phyloP scores from a whole-genome alignment of 257 asterid species.

The Fraxinus americana region DNA sequence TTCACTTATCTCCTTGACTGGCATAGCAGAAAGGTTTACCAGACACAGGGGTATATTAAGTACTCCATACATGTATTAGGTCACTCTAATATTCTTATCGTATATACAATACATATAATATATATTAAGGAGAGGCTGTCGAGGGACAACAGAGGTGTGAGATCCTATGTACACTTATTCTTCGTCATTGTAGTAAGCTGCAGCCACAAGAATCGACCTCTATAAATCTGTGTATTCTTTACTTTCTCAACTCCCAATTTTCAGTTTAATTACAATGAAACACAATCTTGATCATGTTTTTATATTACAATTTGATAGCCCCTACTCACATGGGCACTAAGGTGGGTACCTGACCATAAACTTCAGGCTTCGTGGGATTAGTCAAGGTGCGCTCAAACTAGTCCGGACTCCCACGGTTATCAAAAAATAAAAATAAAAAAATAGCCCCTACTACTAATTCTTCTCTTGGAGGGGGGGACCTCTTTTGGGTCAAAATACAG shows the following conservation, averaged over 20 bases:
- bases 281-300: neutral
- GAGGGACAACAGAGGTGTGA: too few species aligned
- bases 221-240: too few species aligned
- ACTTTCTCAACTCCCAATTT: too few species aligned
- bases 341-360: too few species aligned
- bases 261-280: neutral
- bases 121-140: too few species aligned
- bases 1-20: neutral
- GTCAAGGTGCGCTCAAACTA: too few species aligned
- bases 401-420: too few species aligned
- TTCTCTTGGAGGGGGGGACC: neutral
- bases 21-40: neutral
- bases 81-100: neutral
- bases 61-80: neutral
- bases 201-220: neutral
- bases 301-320: neutral
- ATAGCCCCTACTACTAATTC: neutral
- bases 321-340: neutral
- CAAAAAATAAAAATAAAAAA: too few species aligned
- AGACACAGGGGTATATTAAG: neutral
- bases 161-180: too few species aligned
- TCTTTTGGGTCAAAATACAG: neutral
- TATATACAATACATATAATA: neutral
- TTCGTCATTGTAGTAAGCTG: too few species aligned
- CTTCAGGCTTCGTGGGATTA: too few species aligned